Conservation (phyloP, 179 eudicot genomes). For the Heliamphora pulchella region DNA sequence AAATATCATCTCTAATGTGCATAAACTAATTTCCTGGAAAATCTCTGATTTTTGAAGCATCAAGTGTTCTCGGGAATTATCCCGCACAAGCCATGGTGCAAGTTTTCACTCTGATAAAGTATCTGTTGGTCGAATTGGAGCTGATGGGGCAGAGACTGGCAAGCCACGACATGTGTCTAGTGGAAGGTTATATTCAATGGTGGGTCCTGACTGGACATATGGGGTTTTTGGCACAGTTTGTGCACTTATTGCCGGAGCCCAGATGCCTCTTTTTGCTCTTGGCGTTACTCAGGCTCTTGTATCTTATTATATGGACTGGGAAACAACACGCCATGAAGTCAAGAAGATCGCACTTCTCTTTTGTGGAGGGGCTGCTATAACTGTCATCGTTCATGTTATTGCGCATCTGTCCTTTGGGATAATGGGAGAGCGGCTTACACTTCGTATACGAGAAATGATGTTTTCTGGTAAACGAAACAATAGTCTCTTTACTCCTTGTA, state of each 20-base stretch:
- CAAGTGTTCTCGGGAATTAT: conserved; percentile 61
- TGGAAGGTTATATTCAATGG: conserved; percentile 70
- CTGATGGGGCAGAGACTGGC: conserved; percentile 35
- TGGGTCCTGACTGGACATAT: conserved; percentile 74
- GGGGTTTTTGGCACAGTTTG: conserved; percentile 68
- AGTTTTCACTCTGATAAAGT: conserved; percentile 76
- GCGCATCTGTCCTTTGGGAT: conserved; percentile 77
- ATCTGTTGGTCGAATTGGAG: conserved; percentile 41
- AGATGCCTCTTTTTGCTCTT: conserved; percentile 92
- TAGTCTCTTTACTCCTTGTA: not conserved
- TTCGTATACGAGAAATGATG: conserved; percentile 82
- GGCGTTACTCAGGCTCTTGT: conserved; percentile 94
- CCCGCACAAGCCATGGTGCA: conserved; percentile 58
- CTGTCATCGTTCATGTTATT: conserved; percentile 58
- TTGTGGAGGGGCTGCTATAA: conserved; percentile 60
- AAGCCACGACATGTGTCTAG: conserved; percentile 40
- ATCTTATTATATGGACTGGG: conserved; percentile 94
- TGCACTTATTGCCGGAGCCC: conserved; percentile 73
- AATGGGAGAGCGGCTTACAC: conserved; percentile 92
- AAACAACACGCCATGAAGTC: conserved; percentile 62
- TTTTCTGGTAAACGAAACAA: conserved; percentile 56
- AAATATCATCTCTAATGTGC: too few species aligned
- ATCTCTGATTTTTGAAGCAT: conserved; percentile 36
- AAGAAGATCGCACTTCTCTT: conserved; percentile 70
- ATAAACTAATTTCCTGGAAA: too few species aligned